These are phyloP conservation scores for Trichoderma endophyticum DNA, from an alignment of 2,329 filamentous ascomycete genomes.

Conservation along the genomic window DNA sequence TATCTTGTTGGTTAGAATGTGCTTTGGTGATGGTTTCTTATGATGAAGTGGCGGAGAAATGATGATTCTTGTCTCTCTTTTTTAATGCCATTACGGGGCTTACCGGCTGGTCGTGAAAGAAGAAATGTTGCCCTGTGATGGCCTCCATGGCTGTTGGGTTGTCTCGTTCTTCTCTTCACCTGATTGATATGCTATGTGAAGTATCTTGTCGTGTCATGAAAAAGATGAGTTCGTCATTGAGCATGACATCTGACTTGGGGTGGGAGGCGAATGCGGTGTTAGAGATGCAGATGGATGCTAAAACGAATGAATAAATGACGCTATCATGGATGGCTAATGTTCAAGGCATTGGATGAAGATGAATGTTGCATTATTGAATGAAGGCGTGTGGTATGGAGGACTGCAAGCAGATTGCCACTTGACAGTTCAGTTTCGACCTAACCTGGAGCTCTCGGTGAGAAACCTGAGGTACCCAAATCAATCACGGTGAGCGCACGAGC, in stretches of 20 bases:
- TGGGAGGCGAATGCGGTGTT: neutral
- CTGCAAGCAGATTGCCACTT: neutral
- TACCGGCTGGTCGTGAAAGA: conserved; percentile 42
- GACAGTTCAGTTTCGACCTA: neutral
- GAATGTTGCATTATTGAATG: neutral
- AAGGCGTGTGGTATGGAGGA: neutral
- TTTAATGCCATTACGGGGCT: too few species aligned
- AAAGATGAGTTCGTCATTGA: neutral
- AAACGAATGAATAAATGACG: neutral
- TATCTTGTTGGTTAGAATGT: neutral
- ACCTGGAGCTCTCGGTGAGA: conserved; percentile 7
- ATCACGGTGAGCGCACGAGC: neutral
- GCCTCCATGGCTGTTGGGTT: conserved; percentile 40
- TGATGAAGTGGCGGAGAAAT: neutral
- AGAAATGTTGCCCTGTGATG: conserved; percentile 48
- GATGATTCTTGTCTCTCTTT: neutral
- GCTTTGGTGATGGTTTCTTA: neutral
- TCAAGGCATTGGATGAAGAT: neutral
- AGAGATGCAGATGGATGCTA: neutral
- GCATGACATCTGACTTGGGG: neutral
- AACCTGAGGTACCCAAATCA: neutral
- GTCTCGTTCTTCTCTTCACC: neutral
- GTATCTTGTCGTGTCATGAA: neutral
- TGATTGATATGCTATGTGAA: neutral
- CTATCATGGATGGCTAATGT: neutral